Evolutionary conservation across 192 early-diverging fungal species (phyloP), one percentile per base, ranked within the genome.

Genomic region (Kappamyces sp.): DNA sequence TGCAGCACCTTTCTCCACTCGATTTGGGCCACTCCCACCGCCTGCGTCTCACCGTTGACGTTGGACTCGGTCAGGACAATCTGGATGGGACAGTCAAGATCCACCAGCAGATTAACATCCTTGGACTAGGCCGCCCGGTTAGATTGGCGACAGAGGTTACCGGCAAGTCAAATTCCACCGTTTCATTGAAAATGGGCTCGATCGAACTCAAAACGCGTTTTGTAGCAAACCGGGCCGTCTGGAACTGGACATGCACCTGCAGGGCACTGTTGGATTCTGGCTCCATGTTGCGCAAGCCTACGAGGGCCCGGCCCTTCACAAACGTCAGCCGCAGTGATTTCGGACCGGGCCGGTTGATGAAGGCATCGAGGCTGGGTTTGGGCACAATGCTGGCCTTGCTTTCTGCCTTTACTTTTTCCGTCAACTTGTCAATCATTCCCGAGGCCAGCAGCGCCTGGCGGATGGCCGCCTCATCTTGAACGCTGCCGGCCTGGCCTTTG

Each of bases 1-100:
- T 57, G 33, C 5, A 57, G 46, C 3, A 57, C 33, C 36, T 15
- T 34, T 57, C n/a, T 15, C 54, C 31, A 40, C 46, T 15, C 2
- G 46, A 57, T 57, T 34, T 57, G 32, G 5, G 54, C 54, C 1
- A 57, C 54, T 57, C 54, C 54, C 42, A 57, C 33, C 46, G 36
- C 38, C 31, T 39, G 31, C 12, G 46, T 36, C 5, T 40, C 5
- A 3, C 36, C 54, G 3, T 40, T 31, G 3, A 57, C 5, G 46
- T 57, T 44, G 31, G 42, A 44, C 36, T 57, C 15, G 5, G 36
- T 34, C 7, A 57, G 38, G 3, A 57, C 54, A 4, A 57, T 40
- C 42, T 57, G 54, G 3, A 57, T 57, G 31, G 3, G 38, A 4
- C 31, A 15, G 4, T 57, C 36, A 31, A 34, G 4, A 5, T 57